Evolutionary conservation across 2,329 filamentous ascomycete genomes (phyloP).

Genomic region (Boeremia lycopersici): DNA sequence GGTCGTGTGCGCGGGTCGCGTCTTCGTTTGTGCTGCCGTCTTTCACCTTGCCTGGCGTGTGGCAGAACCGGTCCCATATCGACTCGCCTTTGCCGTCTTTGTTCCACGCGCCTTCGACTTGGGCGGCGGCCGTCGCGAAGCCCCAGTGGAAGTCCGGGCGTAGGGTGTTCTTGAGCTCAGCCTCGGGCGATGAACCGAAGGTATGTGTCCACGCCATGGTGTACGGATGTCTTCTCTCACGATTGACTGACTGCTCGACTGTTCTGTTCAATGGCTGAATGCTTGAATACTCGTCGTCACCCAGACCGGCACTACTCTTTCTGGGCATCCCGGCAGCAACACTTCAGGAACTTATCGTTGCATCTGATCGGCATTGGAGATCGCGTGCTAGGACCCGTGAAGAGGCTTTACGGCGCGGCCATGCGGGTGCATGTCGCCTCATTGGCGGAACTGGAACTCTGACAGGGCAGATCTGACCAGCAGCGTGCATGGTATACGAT

Average conservation of each 20-base stretch:
- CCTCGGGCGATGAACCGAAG: slow-evolving; percentile 12
- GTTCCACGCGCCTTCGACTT: slow-evolving; percentile 53
- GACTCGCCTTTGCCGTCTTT: slow-evolving; percentile 51
- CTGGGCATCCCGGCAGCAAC: neutral
- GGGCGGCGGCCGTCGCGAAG: slow-evolving; percentile 52
- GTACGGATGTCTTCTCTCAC: neutral
- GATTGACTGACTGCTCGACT: too few species aligned
- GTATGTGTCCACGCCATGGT: slow-evolving; percentile 17
- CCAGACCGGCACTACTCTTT: neutral
- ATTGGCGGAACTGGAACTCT: slow-evolving; percentile 16
- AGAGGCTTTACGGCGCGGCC: neutral
- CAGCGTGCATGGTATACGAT: neutral
- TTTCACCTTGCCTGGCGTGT: slow-evolving; percentile 49
- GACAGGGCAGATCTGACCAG: slow-evolving; percentile 2
- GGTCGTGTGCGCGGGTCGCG: slow-evolving; percentile 40
- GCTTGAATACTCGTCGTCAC: neutral
- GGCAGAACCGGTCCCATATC: slow-evolving; percentile 52
- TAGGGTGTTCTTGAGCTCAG: slow-evolving; percentile 25
- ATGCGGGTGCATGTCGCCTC: neutral
- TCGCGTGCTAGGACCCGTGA: too few species aligned
- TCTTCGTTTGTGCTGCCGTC: slow-evolving; percentile 48
- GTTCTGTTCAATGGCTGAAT: too few species aligned
- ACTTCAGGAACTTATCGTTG: neutral
- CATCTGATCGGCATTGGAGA: neutral
- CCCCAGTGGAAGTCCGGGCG: slow-evolving; percentile 51